Evolutionary conservation across 352 stramenopile genomes (phyloP).

Genomic region (Discostella stelligera): DNA sequence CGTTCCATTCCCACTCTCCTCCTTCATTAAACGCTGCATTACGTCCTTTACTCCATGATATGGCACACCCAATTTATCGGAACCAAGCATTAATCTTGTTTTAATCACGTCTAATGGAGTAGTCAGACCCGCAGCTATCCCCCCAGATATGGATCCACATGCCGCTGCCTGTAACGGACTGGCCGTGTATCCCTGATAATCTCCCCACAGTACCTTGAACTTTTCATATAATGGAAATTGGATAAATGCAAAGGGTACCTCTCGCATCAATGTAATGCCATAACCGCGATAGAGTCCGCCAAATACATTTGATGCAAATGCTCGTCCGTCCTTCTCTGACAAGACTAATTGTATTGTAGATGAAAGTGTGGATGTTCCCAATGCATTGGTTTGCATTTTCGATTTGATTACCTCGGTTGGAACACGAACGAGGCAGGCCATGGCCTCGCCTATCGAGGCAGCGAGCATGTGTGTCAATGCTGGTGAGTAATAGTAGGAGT

Average conservation of each 20-base stretch:
- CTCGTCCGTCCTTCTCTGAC: slow-evolving; percentile 78
- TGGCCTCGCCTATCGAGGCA: slow-evolving; percentile 92
- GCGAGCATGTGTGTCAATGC: slow-evolving; percentile 93
- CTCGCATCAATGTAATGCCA: slow-evolving; percentile 95
- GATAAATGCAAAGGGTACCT: slow-evolving; percentile 99
- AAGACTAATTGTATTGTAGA: slow-evolving; percentile 81
- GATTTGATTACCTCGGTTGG: slow-evolving; percentile 99
- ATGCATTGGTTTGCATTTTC: slow-evolving; percentile 93
- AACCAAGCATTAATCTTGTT: slow-evolving; percentile 96
- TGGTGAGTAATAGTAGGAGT: slow-evolving; percentile 23
- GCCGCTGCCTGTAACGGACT: slow-evolving; percentile 89
- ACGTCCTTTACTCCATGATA: slow-evolving; percentile 91
- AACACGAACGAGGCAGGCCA: slow-evolving; percentile 96
- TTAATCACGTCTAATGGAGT: slow-evolving; percentile 99
- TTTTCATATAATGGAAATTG: slow-evolving; percentile 99
- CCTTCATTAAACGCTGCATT: slow-evolving; percentile 86
- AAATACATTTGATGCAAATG: slow-evolving; percentile 55
- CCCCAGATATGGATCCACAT: slow-evolving; percentile 93
- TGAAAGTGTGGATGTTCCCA: slow-evolving; percentile 74
- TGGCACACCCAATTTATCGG: slow-evolving; percentile 87
- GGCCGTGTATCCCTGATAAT: slow-evolving; percentile 42
- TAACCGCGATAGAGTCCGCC: slow-evolving; percentile 95
- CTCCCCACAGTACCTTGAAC: slow-evolving; percentile 87
- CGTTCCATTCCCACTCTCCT: slow-evolving; percentile 82
- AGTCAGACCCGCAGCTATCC: slow-evolving; percentile 93